Evolutionary conservation across 495 filamentous ascomycete species (phyloP), one percentile per base, ranked within the genome.

Genomic region (Penicillium salamii): DNA sequence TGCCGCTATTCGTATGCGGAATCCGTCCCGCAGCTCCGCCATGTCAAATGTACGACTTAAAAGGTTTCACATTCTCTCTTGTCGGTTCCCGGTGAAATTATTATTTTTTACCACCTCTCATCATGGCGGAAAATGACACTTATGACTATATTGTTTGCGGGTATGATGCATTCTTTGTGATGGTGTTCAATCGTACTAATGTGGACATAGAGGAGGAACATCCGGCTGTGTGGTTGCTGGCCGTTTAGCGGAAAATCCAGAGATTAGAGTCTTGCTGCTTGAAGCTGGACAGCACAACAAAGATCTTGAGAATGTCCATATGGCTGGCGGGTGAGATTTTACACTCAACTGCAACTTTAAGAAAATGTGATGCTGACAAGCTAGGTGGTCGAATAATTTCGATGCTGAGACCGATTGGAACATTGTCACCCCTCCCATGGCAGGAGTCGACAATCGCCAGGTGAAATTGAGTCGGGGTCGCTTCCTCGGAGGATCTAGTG

Each of bases 151-250:
- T 70, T 42, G 53, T 70, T 23, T 71, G 67, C 52, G 67, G 66
- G 69, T 68, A 47, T 46, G 55, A 33, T 20, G 7, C 3, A 7
- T 7, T 14, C 12, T 9, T 18, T 17, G n/a, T 1, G 3, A 15
- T 3, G 15, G 6, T 23, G 28, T 38, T 20, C 5, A 26, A 17
- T 11, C 8, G 11, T 19, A 14, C 41, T 44, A 15, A 35, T 20
- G 12, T 42, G 20, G 9, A 17, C 17, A 38, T 20, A 79, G 78
- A 14, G 83, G 82, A 32, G 84, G 83, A 9, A 85, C 82, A 0
- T 74, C 81, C 3, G 83, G 83, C 11, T 75, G 71, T 46, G 78
- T 79, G 4, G 69, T 86, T 12, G 84, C 83, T n/a, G 77, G 72
- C 12, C 78, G 84, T 21, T 72, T 87, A 7, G 81, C 82, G 5